A percentile compares a stretch with the other conserved stretches of the same genome.
Conservation (phyloP, 1,284 basidiomycete species). For the Marasmius fiardii region DNA sequence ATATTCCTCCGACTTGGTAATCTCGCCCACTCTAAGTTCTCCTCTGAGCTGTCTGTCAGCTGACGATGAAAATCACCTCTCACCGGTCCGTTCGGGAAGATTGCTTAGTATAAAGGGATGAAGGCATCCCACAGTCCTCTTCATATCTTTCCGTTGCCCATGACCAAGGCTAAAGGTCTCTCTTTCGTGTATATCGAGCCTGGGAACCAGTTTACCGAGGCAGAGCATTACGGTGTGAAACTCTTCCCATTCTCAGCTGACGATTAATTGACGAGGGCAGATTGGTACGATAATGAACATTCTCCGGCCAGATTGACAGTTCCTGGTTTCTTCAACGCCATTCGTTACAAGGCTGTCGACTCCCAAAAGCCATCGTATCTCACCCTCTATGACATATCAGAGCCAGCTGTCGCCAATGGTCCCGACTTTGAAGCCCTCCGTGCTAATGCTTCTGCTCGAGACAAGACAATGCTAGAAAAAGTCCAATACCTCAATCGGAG, state of each 20-base stretch:
- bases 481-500: slow-evolving; percentile 10
- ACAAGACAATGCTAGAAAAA: slow-evolving; percentile 6
- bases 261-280: background rate
- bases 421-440: slow-evolving; percentile 14
- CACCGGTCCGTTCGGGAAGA: background rate
- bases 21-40: too few relatives aligned
- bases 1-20: too few relatives aligned
- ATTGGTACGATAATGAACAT: slow-evolving; percentile 15
- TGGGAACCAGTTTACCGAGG: background rate
- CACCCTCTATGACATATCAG: slow-evolving; percentile 13
- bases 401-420: slow-evolving; percentile 11
- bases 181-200: slow-evolving; percentile 3
- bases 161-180: background rate
- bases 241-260: background rate
- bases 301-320: slow-evolving; percentile 10
- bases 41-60: too few relatives aligned
- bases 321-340: slow-evolving; percentile 11
- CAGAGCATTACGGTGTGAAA: background rate
- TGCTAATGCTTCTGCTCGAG: slow-evolving; percentile 11
- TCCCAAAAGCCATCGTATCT: slow-evolving; percentile 11
- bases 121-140: background rate
- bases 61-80: too few relatives aligned
- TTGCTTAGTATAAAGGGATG: background rate
- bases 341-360: slow-evolving; percentile 12
- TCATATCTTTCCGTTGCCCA: background rate